Evolutionary conservation across 768 basidiomycete genomes (phyloP).

Genomic region (Termitomyces bulborhizus): DNA sequence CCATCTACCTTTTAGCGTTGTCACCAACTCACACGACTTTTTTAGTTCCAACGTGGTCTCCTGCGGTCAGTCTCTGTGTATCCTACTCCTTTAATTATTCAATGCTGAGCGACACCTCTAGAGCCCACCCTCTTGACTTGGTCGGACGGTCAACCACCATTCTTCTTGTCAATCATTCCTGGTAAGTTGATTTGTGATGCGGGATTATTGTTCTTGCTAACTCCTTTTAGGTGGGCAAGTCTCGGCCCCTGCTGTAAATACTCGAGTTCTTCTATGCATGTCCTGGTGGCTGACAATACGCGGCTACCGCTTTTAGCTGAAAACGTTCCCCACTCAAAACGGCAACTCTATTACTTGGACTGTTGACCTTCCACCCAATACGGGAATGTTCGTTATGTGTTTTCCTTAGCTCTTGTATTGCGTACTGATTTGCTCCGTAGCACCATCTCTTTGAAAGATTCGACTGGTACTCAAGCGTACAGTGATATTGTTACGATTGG

Average conservation of each 20-base stretch:
- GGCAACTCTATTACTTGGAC: constrained; percentile 47
- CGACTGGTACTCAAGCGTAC: constrained; percentile 46
- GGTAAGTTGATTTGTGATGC: constrained; percentile 31
- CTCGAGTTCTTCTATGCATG: not conserved
- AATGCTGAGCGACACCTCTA: constrained; percentile 18
- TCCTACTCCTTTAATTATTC: not conserved
- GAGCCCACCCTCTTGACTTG: constrained; percentile 57
- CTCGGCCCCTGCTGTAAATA: constrained; percentile 42
- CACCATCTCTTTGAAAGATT: constrained; percentile 51
- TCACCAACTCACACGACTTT: not conserved
- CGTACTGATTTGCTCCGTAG: constrained; percentile 24
- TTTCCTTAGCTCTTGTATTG: not conserved
- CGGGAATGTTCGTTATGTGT: constrained; percentile 37
- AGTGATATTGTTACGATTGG: constrained; percentile 44
- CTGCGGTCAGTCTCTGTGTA: constrained; percentile 38
- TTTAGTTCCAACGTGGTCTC: constrained; percentile 32
- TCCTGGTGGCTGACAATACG: not conserved
- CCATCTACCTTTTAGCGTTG: not conserved
- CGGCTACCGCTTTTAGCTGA: constrained; percentile 32
- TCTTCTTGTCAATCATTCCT: constrained; percentile 54
- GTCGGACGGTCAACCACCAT: constrained; percentile 47
- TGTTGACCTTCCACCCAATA: constrained; percentile 39
- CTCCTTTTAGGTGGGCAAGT: constrained; percentile 43
- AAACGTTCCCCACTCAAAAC: constrained; percentile 40
- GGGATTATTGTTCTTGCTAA: not conserved